Conservation (phyloP, 2,329 filamentous ascomycete genomes). For the Pseudogymnoascus sp. region DNA sequence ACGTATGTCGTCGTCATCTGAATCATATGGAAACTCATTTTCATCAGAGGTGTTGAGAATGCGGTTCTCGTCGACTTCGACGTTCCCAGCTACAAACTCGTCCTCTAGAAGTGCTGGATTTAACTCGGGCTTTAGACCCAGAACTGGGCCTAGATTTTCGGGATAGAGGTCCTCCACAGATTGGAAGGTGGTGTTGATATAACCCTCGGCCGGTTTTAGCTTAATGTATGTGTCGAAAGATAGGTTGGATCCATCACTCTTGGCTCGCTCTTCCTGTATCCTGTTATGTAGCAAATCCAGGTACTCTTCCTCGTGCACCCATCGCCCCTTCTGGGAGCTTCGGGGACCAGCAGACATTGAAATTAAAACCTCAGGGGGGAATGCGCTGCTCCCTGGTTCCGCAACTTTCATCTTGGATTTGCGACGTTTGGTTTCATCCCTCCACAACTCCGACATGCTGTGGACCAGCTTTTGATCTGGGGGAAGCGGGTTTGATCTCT, state of each 20-base stretch:
- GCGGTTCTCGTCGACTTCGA: slow-evolving; percentile 56
- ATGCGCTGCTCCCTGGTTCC: slow-evolving; percentile 63
- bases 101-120: slow-evolving; percentile 17
- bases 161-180: slow-evolving; percentile 85
- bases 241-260: slow-evolving; percentile 36
- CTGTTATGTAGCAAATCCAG: slow-evolving; percentile 56
- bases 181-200: slow-evolving; percentile 69
- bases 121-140: slow-evolving; percentile 30
- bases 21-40: slow-evolving; percentile 43
- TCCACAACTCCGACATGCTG: slow-evolving; percentile 92
- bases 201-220: slow-evolving; percentile 42
- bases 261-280: slow-evolving; percentile 53
- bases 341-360: slow-evolving; percentile 83
- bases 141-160: slow-evolving; percentile 46
- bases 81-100: slow-evolving; percentile 10
- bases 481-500: slow-evolving; percentile 56
- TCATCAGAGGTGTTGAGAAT: slow-evolving; percentile 39
- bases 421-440: slow-evolving; percentile 74
- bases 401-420: slow-evolving; percentile 61
- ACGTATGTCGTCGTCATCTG: slow-evolving; percentile 42
- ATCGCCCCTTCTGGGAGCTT: slow-evolving; percentile 64
- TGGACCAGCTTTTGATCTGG: slow-evolving; percentile 74
- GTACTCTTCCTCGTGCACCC: slow-evolving; percentile 89
- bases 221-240: slow-evolving; percentile 62
- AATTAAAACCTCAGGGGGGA: slow-evolving; percentile 70